phyloP scores from a whole-genome alignment of 257 asterid species.

The Forsythia viridissima region DNA sequence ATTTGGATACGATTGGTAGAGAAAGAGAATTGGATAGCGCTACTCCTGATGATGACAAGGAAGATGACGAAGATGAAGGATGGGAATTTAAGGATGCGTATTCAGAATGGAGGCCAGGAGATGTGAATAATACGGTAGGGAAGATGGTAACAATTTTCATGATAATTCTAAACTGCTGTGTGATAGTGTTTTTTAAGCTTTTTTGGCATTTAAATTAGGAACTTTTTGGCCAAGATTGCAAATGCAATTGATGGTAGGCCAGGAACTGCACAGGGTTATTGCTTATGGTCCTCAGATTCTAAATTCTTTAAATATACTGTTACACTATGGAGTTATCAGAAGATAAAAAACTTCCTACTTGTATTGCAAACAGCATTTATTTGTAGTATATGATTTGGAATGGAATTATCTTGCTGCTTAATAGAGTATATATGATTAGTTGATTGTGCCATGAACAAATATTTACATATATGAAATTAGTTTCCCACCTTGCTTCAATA shows the following conservation, averaged over 20 bases:
- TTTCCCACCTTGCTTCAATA: constrained; percentile 30
- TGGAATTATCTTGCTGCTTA: neutral
- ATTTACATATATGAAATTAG: constrained; percentile 10
- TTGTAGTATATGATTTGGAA: constrained; percentile 7
- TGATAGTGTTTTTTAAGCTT: neutral
- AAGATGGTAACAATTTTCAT: constrained; percentile 8
- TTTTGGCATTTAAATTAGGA: constrained; percentile 16
- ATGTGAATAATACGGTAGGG: constrained; percentile 46
- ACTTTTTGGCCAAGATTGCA: constrained; percentile 15
- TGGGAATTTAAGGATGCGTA: constrained; percentile 80
- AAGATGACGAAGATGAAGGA: constrained; percentile 53
- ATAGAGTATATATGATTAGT: neutral
- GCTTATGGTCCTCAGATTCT: neutral
- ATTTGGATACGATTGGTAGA: constrained; percentile 30
- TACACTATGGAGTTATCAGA: neutral
- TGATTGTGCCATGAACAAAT: constrained; percentile 6
- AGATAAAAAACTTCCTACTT: neutral
- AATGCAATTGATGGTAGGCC: constrained; percentile 11
- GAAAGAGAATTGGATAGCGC: constrained; percentile 14
- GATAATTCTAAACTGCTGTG: constrained; percentile 6
- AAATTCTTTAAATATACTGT: neutral
- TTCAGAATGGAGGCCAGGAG: constrained; percentile 33
- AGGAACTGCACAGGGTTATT: constrained; percentile 12
- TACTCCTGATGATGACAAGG: constrained; percentile 21
- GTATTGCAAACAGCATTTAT: neutral